These are phyloP conservation scores for Sanguinoderma infundibulare DNA, from an alignment of 1,284 basidiomycete species.

Conservation along the genomic window DNA sequence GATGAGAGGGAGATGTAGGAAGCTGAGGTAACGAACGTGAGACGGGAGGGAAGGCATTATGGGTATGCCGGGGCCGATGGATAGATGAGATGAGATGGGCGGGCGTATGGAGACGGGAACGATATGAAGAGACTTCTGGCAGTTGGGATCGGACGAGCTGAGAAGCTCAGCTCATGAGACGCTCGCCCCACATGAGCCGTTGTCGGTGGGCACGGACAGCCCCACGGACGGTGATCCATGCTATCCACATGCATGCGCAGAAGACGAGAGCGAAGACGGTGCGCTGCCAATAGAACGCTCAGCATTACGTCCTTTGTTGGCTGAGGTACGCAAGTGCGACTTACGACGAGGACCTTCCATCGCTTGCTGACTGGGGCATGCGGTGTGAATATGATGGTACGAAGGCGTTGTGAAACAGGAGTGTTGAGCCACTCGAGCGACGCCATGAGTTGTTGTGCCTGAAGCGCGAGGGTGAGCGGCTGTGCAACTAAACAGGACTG, in stretches of 20 bases:
- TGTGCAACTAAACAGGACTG: not conserved
- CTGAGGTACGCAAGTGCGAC: slow-evolving; percentile 7
- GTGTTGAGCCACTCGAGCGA: slow-evolving; percentile 76
- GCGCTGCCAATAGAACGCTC: slow-evolving; percentile 39
- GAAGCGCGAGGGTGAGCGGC: slow-evolving; percentile 1
- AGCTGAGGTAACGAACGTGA: not conserved
- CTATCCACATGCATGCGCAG: slow-evolving; percentile 57
- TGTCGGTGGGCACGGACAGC: slow-evolving; percentile 73
- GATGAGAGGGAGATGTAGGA: slow-evolving; percentile 5
- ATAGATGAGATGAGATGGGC: not conserved
- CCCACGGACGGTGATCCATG: slow-evolving; percentile 64
- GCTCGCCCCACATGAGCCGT: slow-evolving; percentile 75
- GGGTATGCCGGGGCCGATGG: not conserved
- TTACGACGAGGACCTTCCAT: slow-evolving; percentile 60
- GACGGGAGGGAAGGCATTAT: not conserved
- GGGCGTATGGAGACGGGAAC: not conserved
- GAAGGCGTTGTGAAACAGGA: slow-evolving; percentile 72
- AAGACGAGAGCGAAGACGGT: slow-evolving; percentile 58
- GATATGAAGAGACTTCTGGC: not conserved
- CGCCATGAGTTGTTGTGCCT: slow-evolving; percentile 64
- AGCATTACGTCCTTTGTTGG: not conserved
- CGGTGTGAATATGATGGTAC: slow-evolving; percentile 70
- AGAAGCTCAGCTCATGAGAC: slow-evolving; percentile 60
- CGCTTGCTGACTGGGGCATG: slow-evolving; percentile 68
- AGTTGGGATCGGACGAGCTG: not conserved